Base-by-base conservation (phyloP, 495 filamentous ascomycete species). In the Penicillium atrosanguineum region DNA sequence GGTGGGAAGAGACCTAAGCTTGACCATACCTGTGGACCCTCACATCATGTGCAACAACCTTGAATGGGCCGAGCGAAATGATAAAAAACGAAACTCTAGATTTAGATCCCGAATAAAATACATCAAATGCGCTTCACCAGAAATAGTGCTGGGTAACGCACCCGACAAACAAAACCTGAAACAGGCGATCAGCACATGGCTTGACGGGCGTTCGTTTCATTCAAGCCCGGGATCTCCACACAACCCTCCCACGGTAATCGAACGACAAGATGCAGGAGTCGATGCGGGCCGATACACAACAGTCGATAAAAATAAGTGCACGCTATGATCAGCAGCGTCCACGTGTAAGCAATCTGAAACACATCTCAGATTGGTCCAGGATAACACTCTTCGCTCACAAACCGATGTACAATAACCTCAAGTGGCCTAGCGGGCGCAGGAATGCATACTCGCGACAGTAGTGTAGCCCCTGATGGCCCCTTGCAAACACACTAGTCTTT, bases 261-360 rank as follows among this genome's bases (percentile, higher is more conserved):
- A 14, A 14, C 8, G 4, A 34, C 11, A 34, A 34, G 11, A 1
- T 14, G 31, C 31, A 34, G 11, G 31, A 34, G 9, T 23, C 23
- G 31, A 34, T 34, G 14, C 9, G 11, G 31, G 23, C 2, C 23
- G 23, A 9, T 31, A 31, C 28, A 31, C 7, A 6, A 9, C 23
- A 23, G 23, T 23, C 23, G 28, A 12, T 34, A 34, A 1, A 34
- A 34, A 34, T 34, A 34, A 34, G 12, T 14, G 9, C 9, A 14
- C 31, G 12, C 31, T 12, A 31, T 1, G 11, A 23, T 23, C 23
- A 31, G 28, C 11, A 34, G 8, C 31, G 48, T 49, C 57, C 52
- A 55, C 52, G 52, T 60, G 57, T 56, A 52, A 60, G 52, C 46
- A 50, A 52, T 31, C 25, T 60, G 57, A 60, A 60, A 60, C 56